A percentile compares a stretch with the other conserved stretches of the same genome.
Conservation (phyloP, 768 basidiomycete genomes). For the Strobilomyces echinocephalus region DNA sequence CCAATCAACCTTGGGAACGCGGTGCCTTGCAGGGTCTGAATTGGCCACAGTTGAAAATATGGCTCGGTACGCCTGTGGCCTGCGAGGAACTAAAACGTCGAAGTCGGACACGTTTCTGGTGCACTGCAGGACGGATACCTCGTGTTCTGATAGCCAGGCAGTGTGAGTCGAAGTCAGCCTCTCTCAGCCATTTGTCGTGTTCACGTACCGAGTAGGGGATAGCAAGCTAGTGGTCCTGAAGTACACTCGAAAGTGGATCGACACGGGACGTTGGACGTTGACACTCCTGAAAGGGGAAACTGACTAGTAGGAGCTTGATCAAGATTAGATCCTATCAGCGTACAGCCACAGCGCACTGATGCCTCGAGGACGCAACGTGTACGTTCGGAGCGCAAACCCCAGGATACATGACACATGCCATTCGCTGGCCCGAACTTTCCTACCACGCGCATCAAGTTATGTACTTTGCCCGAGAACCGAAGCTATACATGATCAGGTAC, state of each 20-base stretch:
- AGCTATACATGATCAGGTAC: not conserved
- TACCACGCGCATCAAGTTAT: not conserved
- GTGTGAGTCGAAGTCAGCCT: constrained; percentile 4
- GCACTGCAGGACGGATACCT: constrained; percentile 8
- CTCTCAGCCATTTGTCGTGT: not conserved
- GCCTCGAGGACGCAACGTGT: constrained; percentile 25
- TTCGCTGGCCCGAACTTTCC: not conserved
- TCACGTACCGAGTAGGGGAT: constrained; percentile 4
- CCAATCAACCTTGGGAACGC: not conserved
- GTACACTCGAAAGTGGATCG: not conserved
- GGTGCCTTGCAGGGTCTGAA: not conserved
- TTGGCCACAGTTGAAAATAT: not conserved
- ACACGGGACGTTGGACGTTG: constrained; percentile 1
- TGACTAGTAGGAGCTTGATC: too few relatives aligned
- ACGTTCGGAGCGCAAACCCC: not conserved
- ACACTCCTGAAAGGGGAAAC: not conserved
- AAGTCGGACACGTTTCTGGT: constrained; percentile 2
- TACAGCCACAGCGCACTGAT: constrained; percentile 17
- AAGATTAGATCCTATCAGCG: not conserved
- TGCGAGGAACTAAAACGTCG: constrained; percentile 2
- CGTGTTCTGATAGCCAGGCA: constrained; percentile 10
- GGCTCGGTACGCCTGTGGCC: constrained; percentile 1
- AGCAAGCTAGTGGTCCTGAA: constrained; percentile 1
- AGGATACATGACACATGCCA: not conserved
- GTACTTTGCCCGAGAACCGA: not conserved